These are phyloP conservation scores for Ambrosia artemisiifolia DNA, from an alignment of 129 eudicot genomes.

Conservation along the genomic window DNA sequence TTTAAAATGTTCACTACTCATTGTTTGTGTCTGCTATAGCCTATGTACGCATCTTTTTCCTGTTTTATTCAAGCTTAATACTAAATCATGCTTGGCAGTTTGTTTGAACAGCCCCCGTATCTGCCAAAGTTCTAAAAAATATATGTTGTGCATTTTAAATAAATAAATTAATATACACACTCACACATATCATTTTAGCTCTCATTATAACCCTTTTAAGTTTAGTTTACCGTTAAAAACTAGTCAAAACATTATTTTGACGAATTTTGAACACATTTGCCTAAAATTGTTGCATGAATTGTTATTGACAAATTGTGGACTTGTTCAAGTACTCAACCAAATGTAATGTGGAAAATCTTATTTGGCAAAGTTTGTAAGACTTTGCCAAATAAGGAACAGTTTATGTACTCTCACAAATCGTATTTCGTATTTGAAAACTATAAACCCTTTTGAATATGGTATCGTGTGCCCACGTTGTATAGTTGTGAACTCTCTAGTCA, in stretches of 20 bases:
- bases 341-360: background rate
- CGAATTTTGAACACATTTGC: no score
- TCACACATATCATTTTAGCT: background rate
- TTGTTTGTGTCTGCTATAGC: no score
- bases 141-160: background rate
- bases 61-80: background rate
- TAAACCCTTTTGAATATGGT: background rate
- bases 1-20: no score
- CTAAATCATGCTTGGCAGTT: background rate
- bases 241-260: no score
- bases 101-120: background rate
- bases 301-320: no score
- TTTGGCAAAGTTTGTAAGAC: background rate
- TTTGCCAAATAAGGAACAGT: background rate
- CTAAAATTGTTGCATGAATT: no score
- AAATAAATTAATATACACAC: no score
- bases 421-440: background rate
- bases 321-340: background rate
- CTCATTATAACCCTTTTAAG: background rate
- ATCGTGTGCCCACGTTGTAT: background rate
- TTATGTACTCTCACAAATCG: background rate
- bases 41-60: background rate
- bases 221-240: background rate
- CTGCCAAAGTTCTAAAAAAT: no score
- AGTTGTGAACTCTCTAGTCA: background rate